These are phyloP conservation scores for Dysphania ambrosioides DNA, from an alignment of 148 eudicot genomes.

Conservation along the genomic window DNA sequence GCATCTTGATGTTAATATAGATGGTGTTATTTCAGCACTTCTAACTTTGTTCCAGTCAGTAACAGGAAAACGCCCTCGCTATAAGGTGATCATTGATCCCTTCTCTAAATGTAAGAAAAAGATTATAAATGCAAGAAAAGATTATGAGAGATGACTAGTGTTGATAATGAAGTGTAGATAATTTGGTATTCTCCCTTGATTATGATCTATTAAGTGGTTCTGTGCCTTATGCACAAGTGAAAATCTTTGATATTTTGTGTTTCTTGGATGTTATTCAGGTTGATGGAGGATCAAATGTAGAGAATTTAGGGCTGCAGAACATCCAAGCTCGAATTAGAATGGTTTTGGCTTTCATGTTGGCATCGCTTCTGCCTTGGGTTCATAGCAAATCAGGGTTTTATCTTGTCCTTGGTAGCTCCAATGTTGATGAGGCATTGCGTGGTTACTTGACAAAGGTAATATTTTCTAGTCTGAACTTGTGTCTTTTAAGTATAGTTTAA, in stretches of 20 bases:
- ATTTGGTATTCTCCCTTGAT: neutral
- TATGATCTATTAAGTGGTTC: neutral
- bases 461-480: neutral
- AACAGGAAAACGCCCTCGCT: constrained; percentile 85
- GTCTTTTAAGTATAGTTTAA: neutral
- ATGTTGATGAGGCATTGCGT: constrained; percentile 96
- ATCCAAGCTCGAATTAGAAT: constrained; percentile 97
- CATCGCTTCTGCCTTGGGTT: constrained; percentile 97
- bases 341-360: constrained; percentile 95
- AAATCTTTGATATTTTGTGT: neutral
- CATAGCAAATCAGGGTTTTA: constrained; percentile 87
- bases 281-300: constrained; percentile 91
- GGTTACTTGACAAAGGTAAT: constrained; percentile 93
- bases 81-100: constrained; percentile 53
- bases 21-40: constrained; percentile 72
- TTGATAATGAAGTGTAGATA: neutral
- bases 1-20: constrained; percentile 90
- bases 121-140: too few species aligned
- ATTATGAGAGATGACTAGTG: neutral
- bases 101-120: neutral
- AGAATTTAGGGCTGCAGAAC: constrained; percentile 88
- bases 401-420: constrained; percentile 91
- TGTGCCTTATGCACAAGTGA: neutral
- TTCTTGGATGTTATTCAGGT: constrained; percentile 42
- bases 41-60: constrained; percentile 75